Percentiles rank a stretch among this genome's conserved stretches.
phyloP scores from a whole-genome alignment of 2,329 filamentous ascomycete species.

The Colletotrichum sp. region DNA sequence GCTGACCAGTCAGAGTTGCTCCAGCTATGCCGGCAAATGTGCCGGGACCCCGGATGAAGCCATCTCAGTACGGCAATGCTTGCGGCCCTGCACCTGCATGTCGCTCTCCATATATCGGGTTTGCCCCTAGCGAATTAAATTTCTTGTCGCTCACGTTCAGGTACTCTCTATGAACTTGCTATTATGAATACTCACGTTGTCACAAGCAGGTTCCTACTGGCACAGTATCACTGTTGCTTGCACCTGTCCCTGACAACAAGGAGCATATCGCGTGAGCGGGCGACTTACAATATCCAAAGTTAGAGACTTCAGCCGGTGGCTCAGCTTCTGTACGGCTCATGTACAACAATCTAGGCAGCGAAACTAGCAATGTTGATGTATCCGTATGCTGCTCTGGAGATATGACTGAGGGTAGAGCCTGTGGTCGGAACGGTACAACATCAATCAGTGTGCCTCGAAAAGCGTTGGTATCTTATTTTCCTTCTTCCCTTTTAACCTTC shows the following conservation, averaged over 20 bases:
- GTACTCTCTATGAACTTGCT: background rate
- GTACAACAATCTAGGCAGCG: background rate
- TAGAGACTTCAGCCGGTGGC: background rate
- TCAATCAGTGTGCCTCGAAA: background rate
- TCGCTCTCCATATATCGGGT: background rate
- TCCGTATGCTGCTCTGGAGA: background rate
- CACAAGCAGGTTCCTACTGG: background rate
- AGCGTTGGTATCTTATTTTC: conserved; percentile 11
- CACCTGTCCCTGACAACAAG: background rate
- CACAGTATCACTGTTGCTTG: background rate
- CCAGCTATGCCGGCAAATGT: background rate
- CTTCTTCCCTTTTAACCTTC: background rate
- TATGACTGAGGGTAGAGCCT: background rate
- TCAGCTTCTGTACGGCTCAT: background rate
- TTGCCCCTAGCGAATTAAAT: background rate
- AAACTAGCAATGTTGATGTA: background rate
- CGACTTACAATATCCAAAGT: background rate
- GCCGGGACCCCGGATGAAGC: background rate
- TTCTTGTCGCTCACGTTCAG: background rate
- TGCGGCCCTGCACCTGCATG: background rate
- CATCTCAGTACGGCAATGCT: conserved; percentile 14
- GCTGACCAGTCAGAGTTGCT: background rate
- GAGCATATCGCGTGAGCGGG: background rate
- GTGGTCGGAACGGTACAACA: background rate
- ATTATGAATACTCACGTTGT: background rate